A percentile compares a stretch with the other conserved stretches of the same genome.
phyloP scores from a whole-genome alignment of 352 stramenopile genomes.

The Phytophthora citrophthora region DNA sequence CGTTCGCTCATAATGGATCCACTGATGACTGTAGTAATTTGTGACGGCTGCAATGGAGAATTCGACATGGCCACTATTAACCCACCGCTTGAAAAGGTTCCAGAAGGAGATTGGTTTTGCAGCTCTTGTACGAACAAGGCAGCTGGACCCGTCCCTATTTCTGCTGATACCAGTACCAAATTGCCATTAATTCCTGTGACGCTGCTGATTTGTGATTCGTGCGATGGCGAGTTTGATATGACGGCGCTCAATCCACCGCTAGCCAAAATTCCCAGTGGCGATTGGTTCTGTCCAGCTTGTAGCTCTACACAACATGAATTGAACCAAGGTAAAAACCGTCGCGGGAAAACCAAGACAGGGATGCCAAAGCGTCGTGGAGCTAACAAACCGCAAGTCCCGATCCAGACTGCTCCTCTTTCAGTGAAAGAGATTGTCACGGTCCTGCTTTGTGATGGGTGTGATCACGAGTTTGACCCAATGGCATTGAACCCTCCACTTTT shows the following conservation, averaged over 20 bases:
- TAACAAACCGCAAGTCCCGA: not conserved
- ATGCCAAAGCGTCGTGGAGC: slow-evolving; percentile 5
- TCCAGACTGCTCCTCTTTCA: slow-evolving; percentile 2
- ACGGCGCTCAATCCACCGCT: slow-evolving; percentile 52
- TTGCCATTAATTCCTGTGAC: slow-evolving; percentile 6
- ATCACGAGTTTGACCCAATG: slow-evolving; percentile 64
- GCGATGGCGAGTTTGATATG: slow-evolving; percentile 74
- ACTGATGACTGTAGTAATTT: slow-evolving; percentile 56
- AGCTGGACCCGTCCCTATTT: not conserved
- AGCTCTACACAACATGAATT: slow-evolving; percentile 5
- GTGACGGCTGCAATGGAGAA: slow-evolving; percentile 74
- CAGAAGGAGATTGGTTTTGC: slow-evolving; percentile 53
- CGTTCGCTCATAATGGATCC: not conserved
- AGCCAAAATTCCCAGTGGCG: slow-evolving; percentile 45
- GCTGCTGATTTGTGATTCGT: slow-evolving; percentile 75
- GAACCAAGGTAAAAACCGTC: slow-evolving; percentile 2
- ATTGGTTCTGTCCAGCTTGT: slow-evolving; percentile 43
- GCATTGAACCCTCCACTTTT: slow-evolving; percentile 53
- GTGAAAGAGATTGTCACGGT: slow-evolving; percentile 41
- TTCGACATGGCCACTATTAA: slow-evolving; percentile 62
- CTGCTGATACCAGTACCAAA: not conserved
- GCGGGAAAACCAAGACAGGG: slow-evolving; percentile 2
- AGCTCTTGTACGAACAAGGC: slow-evolving; percentile 10
- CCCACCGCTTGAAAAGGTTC: slow-evolving; percentile 51
- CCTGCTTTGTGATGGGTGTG: slow-evolving; percentile 76